phyloP scores from a whole-genome alignment of 768 basidiomycete genomes.

The Psilocybe sp. region DNA sequence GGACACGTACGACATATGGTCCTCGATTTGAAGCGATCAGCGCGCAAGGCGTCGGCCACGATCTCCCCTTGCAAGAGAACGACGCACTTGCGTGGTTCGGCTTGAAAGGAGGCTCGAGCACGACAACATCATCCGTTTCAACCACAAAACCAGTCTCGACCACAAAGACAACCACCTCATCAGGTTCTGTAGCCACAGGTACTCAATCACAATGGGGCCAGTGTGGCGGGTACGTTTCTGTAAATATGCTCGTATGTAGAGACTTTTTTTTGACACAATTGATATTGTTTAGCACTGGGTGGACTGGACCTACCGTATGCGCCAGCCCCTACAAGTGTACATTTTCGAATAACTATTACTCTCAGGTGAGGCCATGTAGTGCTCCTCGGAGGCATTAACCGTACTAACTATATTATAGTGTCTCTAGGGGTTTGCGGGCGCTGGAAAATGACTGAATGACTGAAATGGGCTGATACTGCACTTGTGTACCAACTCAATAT shows the following conservation, averaged over 20 bases:
- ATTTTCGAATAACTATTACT: constrained; percentile 1
- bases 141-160: constrained; percentile 5
- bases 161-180: constrained; percentile 10
- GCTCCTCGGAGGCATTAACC: too few species aligned
- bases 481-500: too few species aligned
- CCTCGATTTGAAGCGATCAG: constrained; percentile 45
- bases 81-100: constrained; percentile 50
- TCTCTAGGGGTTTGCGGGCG: too few species aligned
- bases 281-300: neutral
- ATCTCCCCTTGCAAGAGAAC: constrained; percentile 45
- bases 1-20: constrained; percentile 48
- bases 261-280: neutral
- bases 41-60: constrained; percentile 50
- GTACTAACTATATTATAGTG: too few species aligned
- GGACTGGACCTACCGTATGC: constrained; percentile 5
- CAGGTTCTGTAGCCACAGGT: constrained; percentile 8
- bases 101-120: constrained; percentile 19
- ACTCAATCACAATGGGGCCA: constrained; percentile 18
- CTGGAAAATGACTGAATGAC: too few species aligned
- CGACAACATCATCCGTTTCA: too few species aligned
- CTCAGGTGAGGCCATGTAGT: too few species aligned
- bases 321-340: constrained; percentile 17
- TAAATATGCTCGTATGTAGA: constrained; percentile 10
- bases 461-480: too few species aligned
- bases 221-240: constrained; percentile 21